These are phyloP conservation scores for Afroboletus lepidellus DNA, from an alignment of 1,284 basidiomycete species.

Conservation along the genomic window DNA sequence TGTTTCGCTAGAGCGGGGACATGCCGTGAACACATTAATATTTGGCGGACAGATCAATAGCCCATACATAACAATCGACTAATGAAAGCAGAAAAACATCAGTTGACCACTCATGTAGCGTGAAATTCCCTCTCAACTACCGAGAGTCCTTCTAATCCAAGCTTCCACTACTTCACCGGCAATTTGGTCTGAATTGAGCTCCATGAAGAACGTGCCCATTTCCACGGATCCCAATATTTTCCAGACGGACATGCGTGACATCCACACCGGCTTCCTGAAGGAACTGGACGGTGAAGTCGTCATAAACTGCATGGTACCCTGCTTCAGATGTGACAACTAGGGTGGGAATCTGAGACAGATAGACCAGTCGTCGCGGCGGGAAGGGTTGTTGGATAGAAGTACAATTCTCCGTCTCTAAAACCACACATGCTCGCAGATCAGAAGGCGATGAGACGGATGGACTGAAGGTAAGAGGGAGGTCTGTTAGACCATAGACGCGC, in stretches of 20 bases:
- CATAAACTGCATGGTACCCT: conserved; percentile 49
- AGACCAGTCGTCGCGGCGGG: conserved; percentile 42
- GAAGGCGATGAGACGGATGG: conserved; percentile 39
- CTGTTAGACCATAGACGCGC: conserved; percentile 44
- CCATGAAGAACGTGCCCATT: conserved; percentile 54
- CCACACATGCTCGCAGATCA: conserved; percentile 32
- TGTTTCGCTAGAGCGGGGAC: not conserved
- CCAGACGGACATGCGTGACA: conserved; percentile 41
- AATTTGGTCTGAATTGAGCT: conserved; percentile 45
- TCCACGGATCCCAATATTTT: conserved; percentile 43
- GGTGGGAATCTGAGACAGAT: conserved; percentile 43
- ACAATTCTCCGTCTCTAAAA: conserved; percentile 31
- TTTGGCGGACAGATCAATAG: too few species aligned
- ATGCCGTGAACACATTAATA: too few species aligned
- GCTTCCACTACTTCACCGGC: conserved; percentile 38
- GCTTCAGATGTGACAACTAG: conserved; percentile 47
- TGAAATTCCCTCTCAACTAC: not conserved
- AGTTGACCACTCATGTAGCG: not conserved
- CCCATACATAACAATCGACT: not conserved
- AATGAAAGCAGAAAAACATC: not conserved
- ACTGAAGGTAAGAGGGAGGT: conserved; percentile 43
- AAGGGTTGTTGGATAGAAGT: conserved; percentile 44
- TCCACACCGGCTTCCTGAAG: conserved; percentile 44
- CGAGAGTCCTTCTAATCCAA: conserved; percentile 35
- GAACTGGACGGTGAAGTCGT: conserved; percentile 43